These are phyloP conservation scores for Pinus albicaulis DNA, from an alignment of 75 land plant genomes.

Conservation along the genomic window DNA sequence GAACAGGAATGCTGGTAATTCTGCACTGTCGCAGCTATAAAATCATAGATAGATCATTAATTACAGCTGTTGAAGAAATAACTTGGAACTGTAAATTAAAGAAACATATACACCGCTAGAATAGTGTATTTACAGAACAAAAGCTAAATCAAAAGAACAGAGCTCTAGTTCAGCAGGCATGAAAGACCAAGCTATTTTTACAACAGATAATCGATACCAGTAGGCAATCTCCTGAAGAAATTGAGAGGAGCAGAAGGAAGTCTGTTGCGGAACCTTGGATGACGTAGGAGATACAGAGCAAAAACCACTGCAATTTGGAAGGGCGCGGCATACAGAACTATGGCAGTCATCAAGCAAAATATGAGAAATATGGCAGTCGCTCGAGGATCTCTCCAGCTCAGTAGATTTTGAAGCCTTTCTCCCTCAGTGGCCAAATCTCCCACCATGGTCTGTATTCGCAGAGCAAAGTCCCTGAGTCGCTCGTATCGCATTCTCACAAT, in stretches of 20 bases:
- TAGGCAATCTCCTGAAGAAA: slow-evolving; percentile 66
- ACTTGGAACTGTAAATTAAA: no score
- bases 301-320: slow-evolving; percentile 45
- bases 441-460: slow-evolving; percentile 39
- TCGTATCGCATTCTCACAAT: slow-evolving; percentile 62
- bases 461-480: slow-evolving; percentile 46
- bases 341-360: slow-evolving; percentile 47
- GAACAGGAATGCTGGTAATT: no score
- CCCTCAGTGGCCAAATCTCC: slow-evolving; percentile 67
- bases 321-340: slow-evolving; percentile 58
- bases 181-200: slow-evolving; percentile 2
- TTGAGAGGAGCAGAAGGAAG: slow-evolving; percentile 70
- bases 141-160: no score
- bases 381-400: slow-evolving; percentile 77
- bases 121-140: no score
- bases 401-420: slow-evolving; percentile 54
- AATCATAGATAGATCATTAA: no score
- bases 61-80: no score
- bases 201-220: slow-evolving; percentile 23
- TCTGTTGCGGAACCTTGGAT: slow-evolving; percentile 58
- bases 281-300: slow-evolving; percentile 62
- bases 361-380: slow-evolving; percentile 39
- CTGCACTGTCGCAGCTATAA: no score
- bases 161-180: no score
- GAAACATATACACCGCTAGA: no score